phyloP scores from a whole-genome alignment of 371 early-diverging fungal genomes.

The Rhizopus stolonifer region DNA sequence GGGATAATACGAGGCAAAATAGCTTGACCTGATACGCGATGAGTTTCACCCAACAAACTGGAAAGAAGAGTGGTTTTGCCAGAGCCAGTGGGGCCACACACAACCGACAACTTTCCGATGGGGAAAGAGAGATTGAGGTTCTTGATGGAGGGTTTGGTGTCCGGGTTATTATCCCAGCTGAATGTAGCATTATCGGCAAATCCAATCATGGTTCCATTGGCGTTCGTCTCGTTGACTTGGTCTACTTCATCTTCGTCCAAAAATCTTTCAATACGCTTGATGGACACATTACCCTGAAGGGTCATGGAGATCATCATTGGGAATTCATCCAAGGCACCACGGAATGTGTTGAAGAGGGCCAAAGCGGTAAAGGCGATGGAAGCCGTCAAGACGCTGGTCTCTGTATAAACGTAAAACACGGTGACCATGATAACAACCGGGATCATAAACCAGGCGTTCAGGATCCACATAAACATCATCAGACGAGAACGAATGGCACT shows the following conservation, averaged over 20 bases:
- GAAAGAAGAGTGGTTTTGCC: conserved; percentile 79
- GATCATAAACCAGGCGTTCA: conserved; percentile 43
- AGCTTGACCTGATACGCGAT: conserved; percentile 43
- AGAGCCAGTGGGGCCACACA: conserved; percentile 79
- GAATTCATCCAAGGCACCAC: conserved; percentile 70
- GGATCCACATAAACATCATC: conserved; percentile 46
- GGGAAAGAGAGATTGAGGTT: conserved; percentile 61
- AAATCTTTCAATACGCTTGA: conserved; percentile 68
- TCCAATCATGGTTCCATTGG: conserved; percentile 27
- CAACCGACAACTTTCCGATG: conserved; percentile 66
- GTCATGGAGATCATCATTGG: conserved; percentile 66
- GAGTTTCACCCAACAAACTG: conserved; percentile 62
- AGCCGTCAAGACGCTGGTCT: conserved; percentile 56
- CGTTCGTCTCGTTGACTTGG: neutral
- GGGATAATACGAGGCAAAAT: conserved; percentile 44
- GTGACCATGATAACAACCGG: conserved; percentile 43
- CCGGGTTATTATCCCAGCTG: conserved; percentile 42
- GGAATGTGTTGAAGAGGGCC: conserved; percentile 63
- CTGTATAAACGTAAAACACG: conserved; percentile 57
- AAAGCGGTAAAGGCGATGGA: conserved; percentile 67
- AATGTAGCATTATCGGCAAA: conserved; percentile 55
- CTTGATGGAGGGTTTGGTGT: conserved; percentile 47
- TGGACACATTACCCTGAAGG: conserved; percentile 72
- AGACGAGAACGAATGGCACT: conserved; percentile 45
- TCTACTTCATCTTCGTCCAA: conserved; percentile 73